Conservation (phyloP, 2,329 filamentous ascomycete genomes). For the Claviceps sp. region DNA sequence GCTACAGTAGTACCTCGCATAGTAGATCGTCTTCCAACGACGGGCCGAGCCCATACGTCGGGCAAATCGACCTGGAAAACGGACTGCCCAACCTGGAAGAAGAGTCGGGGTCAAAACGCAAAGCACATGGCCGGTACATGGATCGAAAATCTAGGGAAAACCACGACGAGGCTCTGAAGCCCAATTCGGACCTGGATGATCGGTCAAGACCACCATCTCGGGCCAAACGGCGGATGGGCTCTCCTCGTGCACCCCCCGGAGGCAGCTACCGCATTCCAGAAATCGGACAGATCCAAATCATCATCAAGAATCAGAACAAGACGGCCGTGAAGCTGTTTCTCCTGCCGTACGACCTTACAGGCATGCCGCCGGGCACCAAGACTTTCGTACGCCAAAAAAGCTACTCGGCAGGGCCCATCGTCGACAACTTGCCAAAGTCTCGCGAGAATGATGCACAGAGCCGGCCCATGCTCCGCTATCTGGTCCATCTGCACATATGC, state of each 20-base stretch:
- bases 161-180: constrained; percentile 10
- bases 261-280: constrained; percentile 90
- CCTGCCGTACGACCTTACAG: constrained; percentile 79
- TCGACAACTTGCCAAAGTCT: constrained; percentile 44
- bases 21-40: constrained; percentile 57
- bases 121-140: constrained; percentile 30
- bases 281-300: constrained; percentile 86
- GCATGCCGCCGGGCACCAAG: constrained; percentile 89
- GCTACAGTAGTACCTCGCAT: constrained; percentile 58
- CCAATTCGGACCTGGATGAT: constrained; percentile 16
- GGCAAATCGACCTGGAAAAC: constrained; percentile 81
- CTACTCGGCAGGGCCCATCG: constrained; percentile 76
- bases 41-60: constrained; percentile 90
- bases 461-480: constrained; percentile 69
- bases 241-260: constrained; percentile 52
- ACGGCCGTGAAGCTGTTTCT: constrained; percentile 94
- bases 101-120: constrained; percentile 32
- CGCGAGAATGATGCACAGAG: constrained; percentile 21
- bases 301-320: constrained; percentile 97
- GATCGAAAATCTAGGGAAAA: constrained; percentile 22
- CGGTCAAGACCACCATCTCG: constrained; percentile 16
- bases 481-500: constrained; percentile 89
- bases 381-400: constrained; percentile 92
- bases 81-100: constrained; percentile 45
- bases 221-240: constrained; percentile 40